Evolutionary conservation across 805 yeast species (phyloP).

Genomic region (Metschnikowia santaceciliae): DNA sequence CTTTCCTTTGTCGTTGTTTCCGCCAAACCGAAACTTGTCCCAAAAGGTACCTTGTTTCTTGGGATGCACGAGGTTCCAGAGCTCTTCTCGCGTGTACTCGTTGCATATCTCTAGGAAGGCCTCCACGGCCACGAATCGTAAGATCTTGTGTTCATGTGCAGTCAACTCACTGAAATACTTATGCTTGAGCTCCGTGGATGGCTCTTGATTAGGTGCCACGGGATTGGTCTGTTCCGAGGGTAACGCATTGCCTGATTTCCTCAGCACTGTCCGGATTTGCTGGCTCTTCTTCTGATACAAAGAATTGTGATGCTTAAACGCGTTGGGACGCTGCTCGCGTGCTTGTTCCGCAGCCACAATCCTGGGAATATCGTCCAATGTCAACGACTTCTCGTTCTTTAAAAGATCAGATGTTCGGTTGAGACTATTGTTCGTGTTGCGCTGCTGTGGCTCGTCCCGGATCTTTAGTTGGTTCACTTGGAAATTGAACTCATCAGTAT

Average conservation of each 20-base stretch:
- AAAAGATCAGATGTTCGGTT: slow-evolving; percentile 68
- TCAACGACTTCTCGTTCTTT: slow-evolving; percentile 77
- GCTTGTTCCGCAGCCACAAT: slow-evolving; percentile 98
- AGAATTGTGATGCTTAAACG: slow-evolving; percentile 73
- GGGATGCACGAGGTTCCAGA: slow-evolving; percentile 39
- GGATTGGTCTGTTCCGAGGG: slow-evolving; percentile 10
- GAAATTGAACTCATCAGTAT: slow-evolving; percentile 25
- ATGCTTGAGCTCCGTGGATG: slow-evolving; percentile 1
- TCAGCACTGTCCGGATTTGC: slow-evolving; percentile 20
- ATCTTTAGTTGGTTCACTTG: slow-evolving; percentile 26
- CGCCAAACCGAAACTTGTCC: slow-evolving; percentile 48
- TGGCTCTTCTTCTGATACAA: slow-evolving; percentile 32
- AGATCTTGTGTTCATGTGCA: slow-evolving; percentile 52
- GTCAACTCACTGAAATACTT: slow-evolving; percentile 64
- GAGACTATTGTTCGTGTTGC: slow-evolving; percentile 33
- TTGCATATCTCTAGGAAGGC: slow-evolving; percentile 38
- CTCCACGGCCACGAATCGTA: slow-evolving; percentile 57
- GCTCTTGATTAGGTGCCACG: background rate
- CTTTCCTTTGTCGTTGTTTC: slow-evolving; percentile 24
- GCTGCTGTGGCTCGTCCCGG: slow-evolving; percentile 35
- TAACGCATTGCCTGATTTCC: slow-evolving; percentile 5
- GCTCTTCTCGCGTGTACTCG: slow-evolving; percentile 29
- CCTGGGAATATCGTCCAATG: slow-evolving; percentile 93
- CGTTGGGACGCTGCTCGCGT: slow-evolving; percentile 86
- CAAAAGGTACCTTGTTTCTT: slow-evolving; percentile 46